Conservation (phyloP, 164 flowering plant genomes). For the Vitis rupestris region DNA sequence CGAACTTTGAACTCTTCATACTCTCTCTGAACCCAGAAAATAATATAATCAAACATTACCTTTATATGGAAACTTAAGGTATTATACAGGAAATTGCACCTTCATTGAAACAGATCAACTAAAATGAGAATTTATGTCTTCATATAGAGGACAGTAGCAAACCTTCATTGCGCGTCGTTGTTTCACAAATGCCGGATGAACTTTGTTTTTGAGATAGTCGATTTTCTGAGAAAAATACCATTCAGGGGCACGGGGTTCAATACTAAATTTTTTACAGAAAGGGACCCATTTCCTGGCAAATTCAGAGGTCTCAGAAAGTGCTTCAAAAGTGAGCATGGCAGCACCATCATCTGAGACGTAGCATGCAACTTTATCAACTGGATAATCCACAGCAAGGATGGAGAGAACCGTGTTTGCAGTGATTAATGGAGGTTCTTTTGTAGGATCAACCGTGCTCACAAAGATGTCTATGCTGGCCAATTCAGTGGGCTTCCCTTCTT, state of each 20-base stretch:
- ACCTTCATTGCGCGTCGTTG: conserved; percentile 69
- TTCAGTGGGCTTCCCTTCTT: conserved; percentile 55
- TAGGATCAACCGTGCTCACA: conserved; percentile 67
- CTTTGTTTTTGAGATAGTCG: conserved; percentile 60
- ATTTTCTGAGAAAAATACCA: conserved; percentile 56
- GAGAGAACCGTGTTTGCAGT: conserved; percentile 64
- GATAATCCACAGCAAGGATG: conserved; percentile 61
- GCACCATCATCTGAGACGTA: conserved; percentile 73
- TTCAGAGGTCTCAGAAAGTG: conserved; percentile 58
- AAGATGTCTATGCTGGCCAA: conserved; percentile 42
- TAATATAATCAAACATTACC: not conserved
- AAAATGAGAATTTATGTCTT: not conserved
- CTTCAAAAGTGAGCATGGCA: conserved; percentile 58
- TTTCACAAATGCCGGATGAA: conserved; percentile 53
- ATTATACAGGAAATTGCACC: not conserved
- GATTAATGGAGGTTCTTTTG: conserved; percentile 64
- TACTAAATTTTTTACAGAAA: conserved; percentile 51
- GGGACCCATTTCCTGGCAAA: conserved; percentile 71
- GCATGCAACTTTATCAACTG: conserved; percentile 63
- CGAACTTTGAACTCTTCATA: conserved; percentile 62
- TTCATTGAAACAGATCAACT: too few relatives aligned
- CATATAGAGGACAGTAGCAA: not conserved
- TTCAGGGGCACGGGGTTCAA: conserved; percentile 63
- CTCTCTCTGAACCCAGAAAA: conserved; percentile 38
- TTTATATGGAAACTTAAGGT: not conserved